Conservation (phyloP, 768 basidiomycete species). For the Trametes cinnabarina region DNA sequence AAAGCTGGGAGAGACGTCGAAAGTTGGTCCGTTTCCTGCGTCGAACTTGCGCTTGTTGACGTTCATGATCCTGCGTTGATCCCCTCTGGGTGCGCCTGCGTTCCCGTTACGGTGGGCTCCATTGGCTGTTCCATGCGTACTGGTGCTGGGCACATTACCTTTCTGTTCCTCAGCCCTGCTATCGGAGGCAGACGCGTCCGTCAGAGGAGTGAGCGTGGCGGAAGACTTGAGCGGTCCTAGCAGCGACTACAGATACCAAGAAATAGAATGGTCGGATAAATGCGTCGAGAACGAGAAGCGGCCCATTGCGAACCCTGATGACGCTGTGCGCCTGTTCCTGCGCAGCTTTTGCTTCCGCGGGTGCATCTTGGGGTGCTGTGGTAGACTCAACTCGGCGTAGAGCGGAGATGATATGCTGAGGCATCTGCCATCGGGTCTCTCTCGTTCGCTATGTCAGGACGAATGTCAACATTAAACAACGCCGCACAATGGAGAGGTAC, state of each 20-base stretch:
- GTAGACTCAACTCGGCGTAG: constrained; percentile 21
- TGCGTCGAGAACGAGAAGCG: constrained; percentile 27
- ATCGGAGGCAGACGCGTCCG: constrained; percentile 2
- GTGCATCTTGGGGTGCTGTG: constrained; percentile 1
- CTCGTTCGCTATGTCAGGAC: constrained; percentile 19
- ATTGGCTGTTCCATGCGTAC: not conserved
- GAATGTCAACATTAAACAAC: constrained; percentile 14
- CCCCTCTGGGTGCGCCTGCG: constrained; percentile 12
- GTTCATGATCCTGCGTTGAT: constrained; percentile 24
- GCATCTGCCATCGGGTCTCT: constrained; percentile 20
- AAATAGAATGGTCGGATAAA: constrained; percentile 28
- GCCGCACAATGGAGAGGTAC: not conserved
- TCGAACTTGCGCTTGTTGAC: constrained; percentile 25
- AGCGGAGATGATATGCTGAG: constrained; percentile 9
- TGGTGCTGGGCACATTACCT: constrained; percentile 19
- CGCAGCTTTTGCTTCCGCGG: constrained; percentile 6
- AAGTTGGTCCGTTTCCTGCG: not conserved
- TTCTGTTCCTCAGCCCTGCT: constrained; percentile 17
- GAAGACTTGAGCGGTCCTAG: constrained; percentile 20
- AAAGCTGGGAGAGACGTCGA: not conserved
- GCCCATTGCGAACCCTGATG: constrained; percentile 36
- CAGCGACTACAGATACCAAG: constrained; percentile 30
- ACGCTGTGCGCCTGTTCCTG: constrained; percentile 27
- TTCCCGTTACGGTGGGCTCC: constrained; percentile 3
- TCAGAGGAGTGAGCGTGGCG: constrained; percentile 3